Evolutionary conservation across 352 stramenopile species (phyloP).

Genomic region (Aphanomyces cochlioides): DNA sequence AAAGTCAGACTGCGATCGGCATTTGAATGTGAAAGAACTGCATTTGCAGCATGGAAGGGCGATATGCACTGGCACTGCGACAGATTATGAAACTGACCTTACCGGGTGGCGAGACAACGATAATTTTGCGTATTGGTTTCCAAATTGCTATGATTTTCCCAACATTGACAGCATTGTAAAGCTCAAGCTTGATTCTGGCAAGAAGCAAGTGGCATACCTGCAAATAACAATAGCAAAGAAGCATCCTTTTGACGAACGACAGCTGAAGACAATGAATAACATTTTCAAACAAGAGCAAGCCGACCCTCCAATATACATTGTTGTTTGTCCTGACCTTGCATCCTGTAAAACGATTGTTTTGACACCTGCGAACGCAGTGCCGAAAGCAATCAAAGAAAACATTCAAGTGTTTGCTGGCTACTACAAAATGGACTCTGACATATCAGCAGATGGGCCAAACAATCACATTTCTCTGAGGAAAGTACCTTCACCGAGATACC

Average conservation of each 20-base stretch:
- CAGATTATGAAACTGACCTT: slow-evolving; percentile 27
- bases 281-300: slow-evolving; percentile 6
- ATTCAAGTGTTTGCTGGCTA: slow-evolving; percentile 13
- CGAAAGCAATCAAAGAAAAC: slow-evolving; percentile 9
- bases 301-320: slow-evolving; percentile 18
- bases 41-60: not conserved
- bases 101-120: slow-evolving; percentile 29
- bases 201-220: slow-evolving; percentile 33
- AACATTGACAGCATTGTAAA: slow-evolving; percentile 36
- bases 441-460: slow-evolving; percentile 6
- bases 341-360: slow-evolving; percentile 13
- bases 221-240: slow-evolving; percentile 25
- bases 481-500: not conserved
- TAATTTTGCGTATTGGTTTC: slow-evolving; percentile 33
- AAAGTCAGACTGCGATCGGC: not conserved
- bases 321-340: slow-evolving; percentile 7
- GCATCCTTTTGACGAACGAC: slow-evolving; percentile 21
- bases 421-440: not conserved
- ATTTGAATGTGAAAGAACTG: not conserved
- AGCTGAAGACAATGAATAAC: slow-evolving; percentile 10
- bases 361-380: not conserved
- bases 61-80: not conserved
- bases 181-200: slow-evolving; percentile 4
- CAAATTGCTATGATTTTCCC: slow-evolving; percentile 32
- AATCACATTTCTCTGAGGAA: not conserved